These are phyloP conservation scores for Globisporangium cederbergense DNA, from an alignment of 352 stramenopile genomes.

Conservation along the genomic window DNA sequence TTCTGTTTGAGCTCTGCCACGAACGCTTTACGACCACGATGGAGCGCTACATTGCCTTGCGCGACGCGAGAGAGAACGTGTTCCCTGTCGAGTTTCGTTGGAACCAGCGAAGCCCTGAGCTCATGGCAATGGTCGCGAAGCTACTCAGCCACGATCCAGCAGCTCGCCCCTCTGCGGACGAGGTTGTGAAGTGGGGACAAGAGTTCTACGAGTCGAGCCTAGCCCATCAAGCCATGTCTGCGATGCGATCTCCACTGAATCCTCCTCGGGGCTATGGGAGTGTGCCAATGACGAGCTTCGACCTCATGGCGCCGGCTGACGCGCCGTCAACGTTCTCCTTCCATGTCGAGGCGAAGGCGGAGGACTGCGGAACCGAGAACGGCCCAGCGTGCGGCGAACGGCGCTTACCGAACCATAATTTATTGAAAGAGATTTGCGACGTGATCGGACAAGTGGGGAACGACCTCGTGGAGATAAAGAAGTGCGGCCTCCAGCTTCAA, in stretches of 20 bases:
- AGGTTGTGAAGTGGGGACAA: slow-evolving; percentile 78
- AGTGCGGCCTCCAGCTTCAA: slow-evolving; percentile 74
- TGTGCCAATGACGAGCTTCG: slow-evolving; percentile 21
- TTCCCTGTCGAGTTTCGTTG: slow-evolving; percentile 54
- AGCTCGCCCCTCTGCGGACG: slow-evolving; percentile 49
- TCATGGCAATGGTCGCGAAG: slow-evolving; percentile 65
- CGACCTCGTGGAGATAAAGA: slow-evolving; percentile 75
- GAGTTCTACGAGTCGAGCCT: slow-evolving; percentile 67
- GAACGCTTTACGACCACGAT: slow-evolving; percentile 87
- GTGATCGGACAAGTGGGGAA: slow-evolving; percentile 59
- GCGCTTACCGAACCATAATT: slow-evolving; percentile 77
- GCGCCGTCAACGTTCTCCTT: slow-evolving; percentile 44
- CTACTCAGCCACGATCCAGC: slow-evolving; percentile 54
- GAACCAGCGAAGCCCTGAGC: slow-evolving; percentile 52
- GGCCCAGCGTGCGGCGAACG: slow-evolving; percentile 41
- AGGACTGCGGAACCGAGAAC: slow-evolving; percentile 29
- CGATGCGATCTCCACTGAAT: slow-evolving; percentile 46
- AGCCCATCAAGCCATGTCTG: slow-evolving; percentile 48
- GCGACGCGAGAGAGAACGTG: slow-evolving; percentile 65
- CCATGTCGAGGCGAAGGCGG: slow-evolving; percentile 63
- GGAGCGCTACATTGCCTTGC: slow-evolving; percentile 85
- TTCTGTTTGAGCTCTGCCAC: slow-evolving; percentile 90
- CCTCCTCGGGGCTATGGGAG: slow-evolving; percentile 16
- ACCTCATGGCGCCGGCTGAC: slow-evolving; percentile 17
- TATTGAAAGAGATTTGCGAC: slow-evolving; percentile 83